A percentile compares a stretch with the other conserved stretches of the same genome.
Evolutionary conservation across 495 filamentous ascomycete species (phyloP).

Genomic region (Corynascus novoguineensis): DNA sequence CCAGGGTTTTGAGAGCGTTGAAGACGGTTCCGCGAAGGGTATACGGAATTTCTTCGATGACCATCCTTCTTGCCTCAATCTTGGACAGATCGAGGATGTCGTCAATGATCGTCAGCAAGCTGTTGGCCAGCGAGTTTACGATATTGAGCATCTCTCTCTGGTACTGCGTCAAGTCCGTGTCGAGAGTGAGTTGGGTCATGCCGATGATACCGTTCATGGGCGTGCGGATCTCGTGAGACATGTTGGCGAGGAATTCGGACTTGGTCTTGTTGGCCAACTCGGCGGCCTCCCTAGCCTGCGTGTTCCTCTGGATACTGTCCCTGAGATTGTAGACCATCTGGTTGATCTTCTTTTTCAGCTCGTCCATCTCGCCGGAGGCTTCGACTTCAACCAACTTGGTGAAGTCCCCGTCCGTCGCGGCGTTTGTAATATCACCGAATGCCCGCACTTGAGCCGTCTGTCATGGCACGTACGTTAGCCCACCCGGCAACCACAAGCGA

Average conservation of each 20-base stretch:
- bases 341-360: slow-evolving; percentile 98
- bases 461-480: slow-evolving; percentile 14
- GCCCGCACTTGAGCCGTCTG: slow-evolving; percentile 92
- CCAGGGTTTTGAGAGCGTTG: slow-evolving; percentile 93
- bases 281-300: slow-evolving; percentile 90
- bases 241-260: slow-evolving; percentile 97
- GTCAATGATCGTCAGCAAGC: slow-evolving; percentile 96
- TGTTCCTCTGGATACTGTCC: slow-evolving; percentile 96
- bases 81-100: slow-evolving; percentile 99
- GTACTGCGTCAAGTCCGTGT: slow-evolving; percentile 90
- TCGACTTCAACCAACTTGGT: slow-evolving; percentile 96
- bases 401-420: slow-evolving; percentile 94
- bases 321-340: slow-evolving; percentile 96
- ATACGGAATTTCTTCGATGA: slow-evolving; percentile 97
- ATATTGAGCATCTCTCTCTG: slow-evolving; percentile 99
- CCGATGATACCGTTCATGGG: slow-evolving; percentile 86
- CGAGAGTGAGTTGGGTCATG: slow-evolving; percentile 95
- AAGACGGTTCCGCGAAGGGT: slow-evolving; percentile 93
- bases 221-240: slow-evolving; percentile 98
- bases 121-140: slow-evolving; percentile 95
- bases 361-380: slow-evolving; percentile 98
- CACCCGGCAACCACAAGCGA: background rate
- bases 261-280: slow-evolving; percentile 98
- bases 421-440: slow-evolving; percentile 96
- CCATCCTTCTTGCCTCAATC: slow-evolving; percentile 99